These are phyloP conservation scores for Biscogniauxia sp. DNA, from an alignment of 2,329 filamentous ascomycete genomes.

Conservation along the genomic window DNA sequence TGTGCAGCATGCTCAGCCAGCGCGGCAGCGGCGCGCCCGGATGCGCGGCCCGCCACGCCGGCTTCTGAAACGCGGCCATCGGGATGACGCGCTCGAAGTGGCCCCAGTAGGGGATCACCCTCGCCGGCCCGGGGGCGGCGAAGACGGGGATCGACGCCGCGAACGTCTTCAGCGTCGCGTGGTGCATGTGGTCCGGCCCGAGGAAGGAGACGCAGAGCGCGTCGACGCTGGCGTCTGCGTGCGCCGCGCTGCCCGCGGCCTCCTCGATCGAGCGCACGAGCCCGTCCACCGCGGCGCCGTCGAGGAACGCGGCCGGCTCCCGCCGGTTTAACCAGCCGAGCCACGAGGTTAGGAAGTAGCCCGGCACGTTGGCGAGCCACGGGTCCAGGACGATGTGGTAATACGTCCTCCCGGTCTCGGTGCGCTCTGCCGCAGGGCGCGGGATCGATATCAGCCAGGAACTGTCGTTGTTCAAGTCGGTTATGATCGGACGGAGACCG, in stretches of 20 bases:
- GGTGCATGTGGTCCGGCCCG: conserved; percentile 12
- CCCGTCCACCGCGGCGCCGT: conserved; percentile 13
- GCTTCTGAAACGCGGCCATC: neutral
- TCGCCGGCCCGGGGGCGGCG: conserved; percentile 4
- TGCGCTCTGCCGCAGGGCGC: conserved; percentile 23
- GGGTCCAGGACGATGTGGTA: conserved; percentile 35
- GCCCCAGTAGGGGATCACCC: conserved; percentile 5
- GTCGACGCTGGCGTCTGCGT: conserved; percentile 7
- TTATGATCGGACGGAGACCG: conserved; percentile 27
- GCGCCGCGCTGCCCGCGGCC: conserved; percentile 2
- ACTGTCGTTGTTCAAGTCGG: conserved; percentile 35
- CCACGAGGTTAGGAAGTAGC: conserved; percentile 6
- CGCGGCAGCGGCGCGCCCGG: conserved; percentile 8
- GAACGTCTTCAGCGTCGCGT: conserved; percentile 12
- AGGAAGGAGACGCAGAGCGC: conserved; percentile 13
- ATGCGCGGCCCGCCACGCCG: conserved; percentile 8
- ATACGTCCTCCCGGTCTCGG: conserved; percentile 21
- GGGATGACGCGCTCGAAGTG: conserved; percentile 12
- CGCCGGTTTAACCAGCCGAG: conserved; percentile 4
- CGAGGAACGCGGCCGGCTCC: conserved; percentile 1
- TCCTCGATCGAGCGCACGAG: conserved; percentile 15
- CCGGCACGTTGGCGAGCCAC: conserved; percentile 27
- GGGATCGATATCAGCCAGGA: conserved; percentile 36
- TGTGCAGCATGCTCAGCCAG: conserved; percentile 9
- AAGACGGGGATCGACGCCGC: conserved; percentile 14